Base-by-base conservation (phyloP, 768 basidiomycete species). In the Lactarius evosmus region DNA sequence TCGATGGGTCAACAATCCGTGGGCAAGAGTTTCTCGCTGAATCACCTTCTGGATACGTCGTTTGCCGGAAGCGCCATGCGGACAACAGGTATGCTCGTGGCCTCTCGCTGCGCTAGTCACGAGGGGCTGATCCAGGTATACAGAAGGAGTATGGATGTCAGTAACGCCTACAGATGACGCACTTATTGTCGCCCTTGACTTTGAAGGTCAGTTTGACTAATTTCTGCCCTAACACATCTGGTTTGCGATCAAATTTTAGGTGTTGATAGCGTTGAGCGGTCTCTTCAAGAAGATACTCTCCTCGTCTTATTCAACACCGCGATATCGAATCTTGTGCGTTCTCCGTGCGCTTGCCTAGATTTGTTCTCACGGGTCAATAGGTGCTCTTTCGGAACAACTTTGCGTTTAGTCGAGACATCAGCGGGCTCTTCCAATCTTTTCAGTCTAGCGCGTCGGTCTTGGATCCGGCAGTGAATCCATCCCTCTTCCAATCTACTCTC, bases 1-100 rank as follows among this genome's bases (percentile, higher is more conserved):
- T 87, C 86, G 0, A 85, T 87, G 86, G 85, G 85, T 3, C 85
- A 86, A 70, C 85, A 87, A 68, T 85, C 83, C 0, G 85, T 87
- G 0, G 85, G 85, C 0, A 86, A 86, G 66, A 83, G 81, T 59
- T 87, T 80, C 58, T 73, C 82, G 0, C 69, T 87, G 38, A 87
- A 87, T 55, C 86, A 87, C 66, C 74, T 87, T 7, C 78, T 78
- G 3, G 86, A 87, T 65, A 85, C 85, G 0, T 86, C 85, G 0
- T 87, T 87, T 65, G 84, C 85, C 8, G 85, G 85, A 1, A 83
- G 80, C 9, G 85, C 85, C 0, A 85, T 86, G 83, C 75, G 83
- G n/a, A 85, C 84, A 9, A 86, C 83, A 38, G 79, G 77, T 76
- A 55, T 1, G 81, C 78, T n/a, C 80, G 6, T 82, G 0, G 83